These are phyloP conservation scores for Emydomyces testavorans DNA, from an alignment of 2,329 filamentous ascomycete species.

Conservation along the genomic window DNA sequence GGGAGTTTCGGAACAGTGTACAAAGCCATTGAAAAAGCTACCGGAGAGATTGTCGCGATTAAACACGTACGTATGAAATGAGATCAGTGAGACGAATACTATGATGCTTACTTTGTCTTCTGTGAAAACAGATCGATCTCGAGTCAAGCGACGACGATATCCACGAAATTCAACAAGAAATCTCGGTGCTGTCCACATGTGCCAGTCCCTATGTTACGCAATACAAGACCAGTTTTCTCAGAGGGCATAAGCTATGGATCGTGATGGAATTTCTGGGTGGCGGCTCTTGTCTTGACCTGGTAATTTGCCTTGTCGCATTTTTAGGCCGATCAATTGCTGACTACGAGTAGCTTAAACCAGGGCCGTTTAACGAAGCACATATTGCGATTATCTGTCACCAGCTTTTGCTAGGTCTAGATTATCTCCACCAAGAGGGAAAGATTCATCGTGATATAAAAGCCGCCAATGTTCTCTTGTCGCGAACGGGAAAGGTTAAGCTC, in stretches of 20 bases:
- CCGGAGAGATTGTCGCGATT: conserved; percentile 88
- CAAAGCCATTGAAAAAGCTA: conserved; percentile 84
- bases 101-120: conserved; percentile 1
- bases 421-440: conserved; percentile 86
- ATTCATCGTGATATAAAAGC: conserved; percentile 97
- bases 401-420: conserved; percentile 78
- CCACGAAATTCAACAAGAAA: conserved; percentile 94
- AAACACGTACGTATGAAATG: conserved; percentile 75
- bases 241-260: conserved; percentile 96
- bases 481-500: conserved; percentile 81
- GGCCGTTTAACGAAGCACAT: conserved; percentile 74
- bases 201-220: conserved; percentile 88
- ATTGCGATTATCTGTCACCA: conserved; percentile 93
- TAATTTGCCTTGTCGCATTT: conserved; percentile 31
- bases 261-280: conserved; percentile 97
- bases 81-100: not conserved
- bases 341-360: conserved; percentile 63
- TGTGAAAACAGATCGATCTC: conserved; percentile 67
- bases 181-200: conserved; percentile 88
- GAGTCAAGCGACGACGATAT: conserved; percentile 98
- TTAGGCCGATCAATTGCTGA: not conserved
- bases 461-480: conserved; percentile 87
- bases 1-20: conserved; percentile 95
- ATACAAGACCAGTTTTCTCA: conserved; percentile 93
- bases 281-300: conserved; percentile 86